Evolutionary conservation across 2,329 filamentous ascomycete species (phyloP).

Genomic region (Cladophialophora immunda): DNA sequence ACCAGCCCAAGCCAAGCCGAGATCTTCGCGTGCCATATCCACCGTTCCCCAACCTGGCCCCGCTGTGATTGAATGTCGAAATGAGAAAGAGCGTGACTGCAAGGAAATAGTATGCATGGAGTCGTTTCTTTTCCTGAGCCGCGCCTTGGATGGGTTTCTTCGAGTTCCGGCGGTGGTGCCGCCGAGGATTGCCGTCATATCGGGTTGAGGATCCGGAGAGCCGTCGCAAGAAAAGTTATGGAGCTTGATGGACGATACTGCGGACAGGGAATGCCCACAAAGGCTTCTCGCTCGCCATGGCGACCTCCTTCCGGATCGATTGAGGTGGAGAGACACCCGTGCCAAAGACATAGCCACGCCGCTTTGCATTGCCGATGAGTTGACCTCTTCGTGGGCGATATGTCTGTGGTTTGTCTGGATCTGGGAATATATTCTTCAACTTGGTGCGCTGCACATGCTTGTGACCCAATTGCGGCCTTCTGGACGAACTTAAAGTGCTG

Average conservation of each 20-base stretch:
- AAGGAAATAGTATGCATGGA: not conserved
- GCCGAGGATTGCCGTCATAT: not conserved
- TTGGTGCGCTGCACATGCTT: not conserved
- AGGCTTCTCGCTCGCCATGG: not conserved
- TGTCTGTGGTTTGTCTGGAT: not conserved
- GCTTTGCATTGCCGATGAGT: not conserved
- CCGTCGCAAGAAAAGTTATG: not conserved
- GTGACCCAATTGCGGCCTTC: not conserved
- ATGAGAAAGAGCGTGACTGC: not conserved
- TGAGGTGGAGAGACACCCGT: not conserved
- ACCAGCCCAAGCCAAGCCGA: not conserved
- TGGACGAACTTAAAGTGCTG: not conserved
- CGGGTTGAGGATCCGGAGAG: not conserved
- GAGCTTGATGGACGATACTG: too few species aligned
- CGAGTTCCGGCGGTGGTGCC: not conserved
- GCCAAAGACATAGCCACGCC: not conserved
- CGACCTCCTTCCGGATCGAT: not conserved
- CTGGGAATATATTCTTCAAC: not conserved
- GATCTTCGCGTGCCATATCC: not conserved
- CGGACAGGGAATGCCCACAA: too few species aligned
- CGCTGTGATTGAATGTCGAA: not conserved
- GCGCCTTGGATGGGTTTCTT: not conserved
- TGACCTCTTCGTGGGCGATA: not conserved
- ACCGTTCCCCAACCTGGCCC: not conserved
- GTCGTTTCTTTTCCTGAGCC: not conserved